A percentile compares a stretch with the other conserved stretches of the same genome.
Conservation (phyloP, 116 monocot species). For the Thalassia testudinum region DNA sequence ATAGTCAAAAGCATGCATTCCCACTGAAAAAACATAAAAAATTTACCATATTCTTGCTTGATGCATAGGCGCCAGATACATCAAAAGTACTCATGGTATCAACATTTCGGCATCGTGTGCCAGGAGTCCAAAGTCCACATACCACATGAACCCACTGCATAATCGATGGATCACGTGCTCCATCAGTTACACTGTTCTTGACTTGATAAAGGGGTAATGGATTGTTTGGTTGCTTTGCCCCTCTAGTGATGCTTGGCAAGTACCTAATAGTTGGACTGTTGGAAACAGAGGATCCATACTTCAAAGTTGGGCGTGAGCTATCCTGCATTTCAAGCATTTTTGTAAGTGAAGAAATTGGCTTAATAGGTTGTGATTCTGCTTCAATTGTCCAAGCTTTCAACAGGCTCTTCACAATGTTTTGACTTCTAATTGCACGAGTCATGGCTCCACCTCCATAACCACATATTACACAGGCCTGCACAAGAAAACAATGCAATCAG, state of each 20-base stretch:
- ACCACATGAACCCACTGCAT: slow-evolving; percentile 97
- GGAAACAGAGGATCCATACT: neutral
- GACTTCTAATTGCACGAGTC: slow-evolving; percentile 61
- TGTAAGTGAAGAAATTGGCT: slow-evolving; percentile 10
- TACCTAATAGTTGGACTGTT: neutral
- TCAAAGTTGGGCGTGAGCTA: neutral
- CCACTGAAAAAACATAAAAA: neutral
- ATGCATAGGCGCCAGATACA: slow-evolving; percentile 56
- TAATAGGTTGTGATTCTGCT: slow-evolving; percentile 3
- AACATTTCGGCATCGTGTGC: slow-evolving; percentile 85
- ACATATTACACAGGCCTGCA: slow-evolving; percentile 85
- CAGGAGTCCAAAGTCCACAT: slow-evolving; percentile 96
- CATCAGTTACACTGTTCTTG: slow-evolving; percentile 29
- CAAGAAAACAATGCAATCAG: slow-evolving; percentile 4
- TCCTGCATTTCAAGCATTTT: slow-evolving; percentile 1
- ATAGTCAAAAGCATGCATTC: too few species aligned
- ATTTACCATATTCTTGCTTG: slow-evolving; percentile 49
- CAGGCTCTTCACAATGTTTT: slow-evolving; percentile 48
- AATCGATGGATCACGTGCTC: slow-evolving; percentile 36
- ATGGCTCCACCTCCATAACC: slow-evolving; percentile 93
- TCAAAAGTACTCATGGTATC: slow-evolving; percentile 90
- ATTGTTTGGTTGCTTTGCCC: neutral
- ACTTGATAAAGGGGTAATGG: slow-evolving; percentile 1
- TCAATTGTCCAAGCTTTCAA: slow-evolving; percentile 40
- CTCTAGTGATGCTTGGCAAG: slow-evolving; percentile 1